Evolutionary conservation across 176 grass and related monocot species (phyloP), one percentile per base, ranked within the genome.

Genomic region (Triticum dicoccoides): DNA sequence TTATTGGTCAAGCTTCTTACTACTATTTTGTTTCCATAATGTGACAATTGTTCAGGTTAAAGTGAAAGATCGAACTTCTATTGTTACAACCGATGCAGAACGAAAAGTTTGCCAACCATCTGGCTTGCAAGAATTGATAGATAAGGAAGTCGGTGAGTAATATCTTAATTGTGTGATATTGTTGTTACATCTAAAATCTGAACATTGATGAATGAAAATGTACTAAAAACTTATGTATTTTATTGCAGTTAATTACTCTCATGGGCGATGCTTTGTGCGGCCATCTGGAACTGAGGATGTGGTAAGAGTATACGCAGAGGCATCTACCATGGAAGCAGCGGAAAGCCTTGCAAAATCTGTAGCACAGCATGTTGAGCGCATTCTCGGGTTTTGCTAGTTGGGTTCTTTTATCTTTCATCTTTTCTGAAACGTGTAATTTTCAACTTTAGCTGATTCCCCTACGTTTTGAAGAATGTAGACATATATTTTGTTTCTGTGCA

Each of bases 281-380:
- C 93, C 93, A 65, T 96, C 93, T 47, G 96, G 93, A 49, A 98
- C 96, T 32, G 96, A 96, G 85, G 93, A 98, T 78, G 86, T 96
- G 76, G 90, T 98, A 27, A 88, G 93, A 41, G 94, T 98, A 9
- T 98, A 98, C 56, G 93, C 96, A 14, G 96, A 98, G 90, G 90
- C 92, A 25, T 90, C 89, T 65, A 92, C 84, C 3, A 79, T 87
- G 86, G 91, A 91, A 83, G 88, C 92, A 84, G 91, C 96, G 24
- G 88, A 94, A 18, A 58, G 69, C 81, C 93, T 98, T 76, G 91
- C 93, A 69, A 85, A 82, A 66, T 91, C 82, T 41, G 93, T 94
- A 76, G 93, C 82, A 30, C 79, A 78, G 54, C 88, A 88, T 86
- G 92, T 98, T 44, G 88, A 86, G 78, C 79, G 58, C 35, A 66